Base-by-base conservation (phyloP, 208 protist genomes). In the Porcisia hertigi region DNA sequence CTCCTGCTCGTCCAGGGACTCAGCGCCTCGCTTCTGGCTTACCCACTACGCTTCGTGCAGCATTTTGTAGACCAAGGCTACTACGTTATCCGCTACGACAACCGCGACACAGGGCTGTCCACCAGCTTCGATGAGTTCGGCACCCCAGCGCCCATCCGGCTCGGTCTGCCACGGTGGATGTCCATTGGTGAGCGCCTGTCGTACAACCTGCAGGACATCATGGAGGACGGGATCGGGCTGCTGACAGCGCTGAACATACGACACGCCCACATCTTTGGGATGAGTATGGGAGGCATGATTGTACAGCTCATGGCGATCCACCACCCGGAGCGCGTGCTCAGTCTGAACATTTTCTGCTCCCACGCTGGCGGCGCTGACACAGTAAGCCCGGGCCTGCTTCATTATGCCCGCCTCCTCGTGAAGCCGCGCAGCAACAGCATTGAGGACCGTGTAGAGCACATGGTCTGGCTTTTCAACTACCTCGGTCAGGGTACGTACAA, bases 221-320 rank as follows among this genome's bases (percentile, higher is more conserved):
- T 87, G 30, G 73, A 76, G 7, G 92, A 97, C 77, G 90, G 69
- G 1, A 80, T 93, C 25, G 83, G 84, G 34, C 77, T 97, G 59
- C 76, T 97, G 52, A 78, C 70, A 4, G 74, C 79, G 25, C 78
- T 97, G 6, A 70, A 81, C 6, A 86, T 95, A 53, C n/a, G 74
- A 20, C 73, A 85, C 55, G 91, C 88, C 14, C 90, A 94, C 74
- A 43, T 95, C n/a, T 77, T 95, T 45, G 92, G 90, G 23, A 55
- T 81, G 54, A 91, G 84, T 55, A 94, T 97, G 87, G 92, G 92
- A 36, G 92, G 90, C 41, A 93, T 94, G 90, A 91, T 97, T 73
- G 89, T 80, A 55, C 92, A 97, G 77, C 75, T 85, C 47, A 84
- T 95, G 73, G 84, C 84, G 6, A 91, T 94, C 69, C 67, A 80